phyloP scores from a whole-genome alignment of 2,329 filamentous ascomycete species.

The Nemania sp. region DNA sequence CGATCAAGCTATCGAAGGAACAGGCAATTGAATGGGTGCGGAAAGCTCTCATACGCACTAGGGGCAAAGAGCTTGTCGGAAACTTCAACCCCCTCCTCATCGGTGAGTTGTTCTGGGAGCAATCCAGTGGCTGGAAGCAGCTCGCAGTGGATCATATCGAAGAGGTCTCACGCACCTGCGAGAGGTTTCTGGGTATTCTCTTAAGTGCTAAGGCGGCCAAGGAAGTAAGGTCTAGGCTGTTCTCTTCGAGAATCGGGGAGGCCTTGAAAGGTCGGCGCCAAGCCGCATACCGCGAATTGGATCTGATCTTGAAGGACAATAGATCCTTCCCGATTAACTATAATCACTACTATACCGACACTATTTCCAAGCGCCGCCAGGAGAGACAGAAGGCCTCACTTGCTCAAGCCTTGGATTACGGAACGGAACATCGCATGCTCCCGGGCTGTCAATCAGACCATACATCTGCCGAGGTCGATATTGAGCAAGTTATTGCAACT shows the following conservation, averaged over 20 bases:
- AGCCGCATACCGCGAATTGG: slow-evolving; percentile 34
- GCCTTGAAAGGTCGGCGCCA: slow-evolving; percentile 2
- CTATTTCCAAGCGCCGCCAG: slow-evolving; percentile 28
- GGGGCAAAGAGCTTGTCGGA: slow-evolving; percentile 45
- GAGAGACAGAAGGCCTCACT: background rate
- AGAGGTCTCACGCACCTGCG: background rate
- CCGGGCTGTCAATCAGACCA: too few relatives aligned
- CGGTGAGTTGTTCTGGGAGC: slow-evolving; percentile 46
- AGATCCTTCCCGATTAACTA: slow-evolving; percentile 42
- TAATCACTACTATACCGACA: slow-evolving; percentile 44
- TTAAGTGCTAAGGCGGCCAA: slow-evolving; percentile 3
- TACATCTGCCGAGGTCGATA: background rate
- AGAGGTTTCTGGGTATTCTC: slow-evolving; percentile 5
- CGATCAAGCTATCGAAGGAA: background rate
- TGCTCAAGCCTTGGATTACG: background rate
- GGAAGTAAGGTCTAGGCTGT: slow-evolving; percentile 10
- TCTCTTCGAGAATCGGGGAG: background rate
- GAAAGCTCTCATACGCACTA: slow-evolving; percentile 8
- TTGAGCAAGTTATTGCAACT: background rate
- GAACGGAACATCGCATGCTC: background rate
- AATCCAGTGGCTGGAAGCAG: slow-evolving; percentile 42
- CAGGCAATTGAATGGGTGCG: slow-evolving; percentile 9
- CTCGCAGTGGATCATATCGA: slow-evolving; percentile 34
- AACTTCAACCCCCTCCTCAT: slow-evolving; percentile 47
- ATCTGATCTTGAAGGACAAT: slow-evolving; percentile 37